Evolutionary conservation across 345 rosid species (phyloP).

Genomic region (Brassica juncea): DNA sequence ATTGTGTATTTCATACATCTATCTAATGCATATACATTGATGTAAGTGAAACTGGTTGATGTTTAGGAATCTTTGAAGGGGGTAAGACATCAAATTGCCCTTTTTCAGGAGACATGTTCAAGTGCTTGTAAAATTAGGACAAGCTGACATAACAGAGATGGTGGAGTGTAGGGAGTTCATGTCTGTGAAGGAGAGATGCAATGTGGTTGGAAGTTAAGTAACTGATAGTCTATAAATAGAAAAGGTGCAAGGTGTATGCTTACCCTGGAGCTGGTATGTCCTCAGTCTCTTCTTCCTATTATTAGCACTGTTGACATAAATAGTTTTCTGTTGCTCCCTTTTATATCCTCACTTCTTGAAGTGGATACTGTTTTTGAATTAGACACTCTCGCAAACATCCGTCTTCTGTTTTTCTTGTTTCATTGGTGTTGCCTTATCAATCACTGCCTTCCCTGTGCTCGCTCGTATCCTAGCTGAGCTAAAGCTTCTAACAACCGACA

Average conservation of each 20-base stretch:
- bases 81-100: slow-evolving; percentile 1
- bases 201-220: slow-evolving; percentile 36
- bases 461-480: slow-evolving; percentile 59
- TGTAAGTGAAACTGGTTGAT: background rate
- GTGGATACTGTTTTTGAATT: slow-evolving; percentile 30
- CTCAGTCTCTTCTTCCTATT: slow-evolving; percentile 30
- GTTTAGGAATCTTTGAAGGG: background rate
- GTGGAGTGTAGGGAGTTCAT: slow-evolving; percentile 13
- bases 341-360: slow-evolving; percentile 23
- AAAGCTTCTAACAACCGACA: slow-evolving; percentile 52
- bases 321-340: slow-evolving; percentile 28
- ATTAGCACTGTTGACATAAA: slow-evolving; percentile 25
- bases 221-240: slow-evolving; percentile 33
- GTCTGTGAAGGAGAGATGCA: slow-evolving; percentile 29
- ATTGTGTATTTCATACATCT: background rate
- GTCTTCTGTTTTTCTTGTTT: slow-evolving; percentile 64
- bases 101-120: background rate
- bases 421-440: slow-evolving; percentile 57
- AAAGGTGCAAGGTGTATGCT: slow-evolving; percentile 31
- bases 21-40: background rate
- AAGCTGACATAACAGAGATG: background rate
- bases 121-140: slow-evolving; percentile 29
- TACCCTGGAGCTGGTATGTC: slow-evolving; percentile 38
- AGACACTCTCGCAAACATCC: slow-evolving; percentile 59
- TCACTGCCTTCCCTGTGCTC: slow-evolving; percentile 57